A percentile compares a stretch with the other conserved stretches of the same genome.
Conservation (phyloP, 495 filamentous ascomycete genomes). For the Poronia punctata region DNA sequence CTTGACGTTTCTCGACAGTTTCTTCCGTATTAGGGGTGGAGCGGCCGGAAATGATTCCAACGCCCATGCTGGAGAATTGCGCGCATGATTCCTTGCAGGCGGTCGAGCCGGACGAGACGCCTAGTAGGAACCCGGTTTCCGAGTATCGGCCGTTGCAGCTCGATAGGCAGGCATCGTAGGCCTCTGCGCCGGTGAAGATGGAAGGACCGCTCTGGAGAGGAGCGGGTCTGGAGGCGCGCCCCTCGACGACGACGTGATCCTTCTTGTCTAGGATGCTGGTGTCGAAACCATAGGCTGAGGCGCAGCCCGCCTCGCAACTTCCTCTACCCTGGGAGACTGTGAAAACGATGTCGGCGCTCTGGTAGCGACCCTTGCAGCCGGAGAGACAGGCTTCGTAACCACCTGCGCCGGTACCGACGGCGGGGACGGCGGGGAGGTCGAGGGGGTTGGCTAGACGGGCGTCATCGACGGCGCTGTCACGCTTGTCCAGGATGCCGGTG, state of each 20-base stretch:
- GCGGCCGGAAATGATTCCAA: no score
- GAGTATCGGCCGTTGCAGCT: no score
- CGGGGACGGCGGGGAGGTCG: background rate
- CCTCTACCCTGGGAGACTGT: background rate
- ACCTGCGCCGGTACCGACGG: background rate
- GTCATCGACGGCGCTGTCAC: background rate
- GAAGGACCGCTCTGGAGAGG: no score
- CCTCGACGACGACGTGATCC: no score
- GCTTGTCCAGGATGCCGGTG: conserved; percentile 1
- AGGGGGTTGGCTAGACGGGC: background rate
- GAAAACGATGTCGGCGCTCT: background rate
- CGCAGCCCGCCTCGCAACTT: background rate
- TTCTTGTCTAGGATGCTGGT: background rate
- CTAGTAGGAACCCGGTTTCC: no score
- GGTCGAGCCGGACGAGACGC: no score
- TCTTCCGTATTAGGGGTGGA: background rate
- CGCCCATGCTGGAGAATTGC: no score
- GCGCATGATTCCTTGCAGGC: no score
- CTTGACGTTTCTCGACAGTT: background rate
- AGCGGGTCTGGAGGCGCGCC: no score
- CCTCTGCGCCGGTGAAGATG: no score
- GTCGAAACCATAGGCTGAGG: background rate
- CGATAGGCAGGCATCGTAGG: no score
- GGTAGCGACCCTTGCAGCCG: background rate
- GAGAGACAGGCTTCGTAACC: background rate